Conservation (phyloP, 768 basidiomycete genomes). For the Plicaturopsis crispa region DNA sequence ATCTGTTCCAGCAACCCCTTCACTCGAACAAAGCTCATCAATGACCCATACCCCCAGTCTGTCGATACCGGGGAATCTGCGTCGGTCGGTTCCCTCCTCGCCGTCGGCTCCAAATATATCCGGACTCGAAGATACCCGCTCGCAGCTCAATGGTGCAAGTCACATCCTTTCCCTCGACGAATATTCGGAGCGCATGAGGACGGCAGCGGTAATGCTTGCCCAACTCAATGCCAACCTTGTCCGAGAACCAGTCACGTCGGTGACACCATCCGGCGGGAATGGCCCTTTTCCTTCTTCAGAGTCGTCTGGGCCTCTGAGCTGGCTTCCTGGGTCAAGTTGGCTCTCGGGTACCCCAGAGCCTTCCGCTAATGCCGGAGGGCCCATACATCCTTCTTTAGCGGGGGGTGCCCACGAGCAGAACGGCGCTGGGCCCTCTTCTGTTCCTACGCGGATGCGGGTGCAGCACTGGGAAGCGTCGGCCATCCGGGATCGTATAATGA, state of each 20-base stretch:
- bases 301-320: conserved; percentile 29
- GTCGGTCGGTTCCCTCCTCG: conserved; percentile 6
- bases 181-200: conserved; percentile 97
- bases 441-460: conserved; percentile 53
- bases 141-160: conserved; percentile 16
- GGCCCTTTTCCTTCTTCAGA: conserved; percentile 9
- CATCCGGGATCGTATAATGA: conserved; percentile 94
- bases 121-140: conserved; percentile 5
- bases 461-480: conserved; percentile 79
- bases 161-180: conserved; percentile 76
- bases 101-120: not conserved
- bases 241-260: conserved; percentile 38
- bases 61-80: not conserved
- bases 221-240: conserved; percentile 83
- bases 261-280: conserved; percentile 5
- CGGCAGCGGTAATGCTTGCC: conserved; percentile 96
- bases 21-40: conserved; percentile 26
- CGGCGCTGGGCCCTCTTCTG: conserved; percentile 3
- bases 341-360: conserved; percentile 22
- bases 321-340: conserved; percentile 53
- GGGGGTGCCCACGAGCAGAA: conserved; percentile 14
- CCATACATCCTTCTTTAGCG: conserved; percentile 22
- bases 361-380: conserved; percentile 14
- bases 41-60: conserved; percentile 10
- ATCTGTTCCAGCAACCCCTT: conserved; percentile 41